Percentiles rank a stretch among this genome's conserved stretches.
phyloP scores from a whole-genome alignment of 73 alveolate species.

The Paraurostyla sp. region DNA sequence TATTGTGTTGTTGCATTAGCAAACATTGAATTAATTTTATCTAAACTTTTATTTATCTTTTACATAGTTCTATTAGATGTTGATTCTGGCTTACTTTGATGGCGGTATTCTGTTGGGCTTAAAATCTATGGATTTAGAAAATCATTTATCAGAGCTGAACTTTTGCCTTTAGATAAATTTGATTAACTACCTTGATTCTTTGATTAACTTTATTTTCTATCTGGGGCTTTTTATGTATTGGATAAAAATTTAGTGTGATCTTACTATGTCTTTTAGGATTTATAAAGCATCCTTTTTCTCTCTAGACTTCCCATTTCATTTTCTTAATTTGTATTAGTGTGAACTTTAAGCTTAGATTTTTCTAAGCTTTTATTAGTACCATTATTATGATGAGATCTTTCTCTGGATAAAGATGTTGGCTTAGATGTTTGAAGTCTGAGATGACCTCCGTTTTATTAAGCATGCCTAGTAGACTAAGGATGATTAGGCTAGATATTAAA shows the following conservation, averaged over 20 bases:
- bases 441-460: neutral
- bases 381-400: too few relatives aligned
- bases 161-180: constrained; percentile 15
- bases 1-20: neutral
- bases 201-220: too few relatives aligned
- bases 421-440: too few relatives aligned
- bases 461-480: constrained; percentile 22
- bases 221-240: neutral
- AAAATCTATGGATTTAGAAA: too few relatives aligned
- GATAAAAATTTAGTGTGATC: neutral
- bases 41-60: neutral
- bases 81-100: neutral
- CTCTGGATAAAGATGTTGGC: too few relatives aligned
- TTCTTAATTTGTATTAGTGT: neutral
- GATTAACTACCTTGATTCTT: too few relatives aligned
- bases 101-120: too few relatives aligned
- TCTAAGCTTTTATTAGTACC: too few relatives aligned
- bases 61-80: neutral
- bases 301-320: neutral
- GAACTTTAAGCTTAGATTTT: neutral
- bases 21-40: neutral
- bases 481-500: neutral
- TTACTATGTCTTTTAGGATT: neutral
- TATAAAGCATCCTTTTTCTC: neutral
- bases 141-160: neutral